A percentile compares a stretch with the other conserved stretches of the same genome.
phyloP scores from a whole-genome alignment of 768 basidiomycete genomes.

The Tricholoma furcatifolium region DNA sequence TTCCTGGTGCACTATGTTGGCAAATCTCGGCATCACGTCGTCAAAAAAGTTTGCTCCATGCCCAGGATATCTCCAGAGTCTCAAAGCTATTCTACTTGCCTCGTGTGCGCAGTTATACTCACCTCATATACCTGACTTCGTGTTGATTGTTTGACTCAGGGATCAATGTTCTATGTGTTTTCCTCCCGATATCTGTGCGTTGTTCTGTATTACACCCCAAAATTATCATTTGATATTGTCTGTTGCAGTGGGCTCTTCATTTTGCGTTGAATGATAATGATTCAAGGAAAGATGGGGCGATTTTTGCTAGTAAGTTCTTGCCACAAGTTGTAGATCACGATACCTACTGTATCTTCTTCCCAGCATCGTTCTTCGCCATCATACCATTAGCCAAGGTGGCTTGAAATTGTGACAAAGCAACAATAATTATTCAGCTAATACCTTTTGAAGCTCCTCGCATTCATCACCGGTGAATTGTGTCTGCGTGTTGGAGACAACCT shows the following conservation, averaged over 20 bases:
- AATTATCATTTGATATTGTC: neutral
- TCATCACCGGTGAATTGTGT: conserved; percentile 85
- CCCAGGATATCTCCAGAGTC: too few relatives aligned
- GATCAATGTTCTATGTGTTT: conserved; percentile 69
- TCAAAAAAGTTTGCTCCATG: too few relatives aligned
- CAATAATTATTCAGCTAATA: too few relatives aligned
- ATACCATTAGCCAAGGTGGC: conserved; percentile 78
- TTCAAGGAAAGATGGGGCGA: conserved; percentile 49
- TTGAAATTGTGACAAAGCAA: neutral
- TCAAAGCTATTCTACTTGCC: conserved; percentile 36
- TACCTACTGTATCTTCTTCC: neutral
- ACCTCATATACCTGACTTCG: neutral
- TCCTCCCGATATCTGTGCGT: conserved; percentile 68
- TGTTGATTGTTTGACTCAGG: conserved; percentile 33
- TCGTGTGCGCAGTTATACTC: conserved; percentile 53
- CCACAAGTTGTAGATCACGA: neutral
- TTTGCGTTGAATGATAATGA: conserved; percentile 45
- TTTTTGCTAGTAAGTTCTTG: conserved; percentile 65
- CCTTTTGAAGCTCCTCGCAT: conserved; percentile 63
- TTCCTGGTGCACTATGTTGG: too few relatives aligned
- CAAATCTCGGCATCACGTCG: too few relatives aligned
- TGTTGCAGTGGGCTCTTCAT: conserved; percentile 66
- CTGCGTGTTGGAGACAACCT: conserved; percentile 80
- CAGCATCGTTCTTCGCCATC: conserved; percentile 79
- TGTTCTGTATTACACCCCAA: neutral